A percentile compares a stretch with the other conserved stretches of the same genome.
These are phyloP conservation scores for Backusella australiensis DNA, from an alignment of 192 early-diverging fungal genomes.

Conservation along the genomic window DNA sequence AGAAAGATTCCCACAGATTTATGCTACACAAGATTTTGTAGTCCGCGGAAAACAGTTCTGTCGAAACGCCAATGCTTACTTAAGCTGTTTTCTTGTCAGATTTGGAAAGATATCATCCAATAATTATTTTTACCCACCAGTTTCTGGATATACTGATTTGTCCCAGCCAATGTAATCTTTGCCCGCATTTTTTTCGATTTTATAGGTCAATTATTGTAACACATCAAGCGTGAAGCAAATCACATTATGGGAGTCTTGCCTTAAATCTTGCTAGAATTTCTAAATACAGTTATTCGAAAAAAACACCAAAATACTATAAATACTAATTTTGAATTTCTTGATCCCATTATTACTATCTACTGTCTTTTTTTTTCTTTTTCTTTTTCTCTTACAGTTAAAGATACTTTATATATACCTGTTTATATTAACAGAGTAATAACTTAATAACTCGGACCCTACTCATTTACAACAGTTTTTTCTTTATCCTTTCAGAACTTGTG, in stretches of 20 bases:
- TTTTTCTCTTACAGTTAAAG: neutral
- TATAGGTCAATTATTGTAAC: neutral
- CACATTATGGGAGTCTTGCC: neutral
- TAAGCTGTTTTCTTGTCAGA: constrained; percentile 9
- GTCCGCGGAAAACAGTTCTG: neutral
- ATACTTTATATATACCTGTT: neutral
- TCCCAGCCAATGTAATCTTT: constrained; percentile 3
- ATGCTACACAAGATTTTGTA: constrained; percentile 8
- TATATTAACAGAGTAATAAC: neutral
- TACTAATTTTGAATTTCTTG: constrained; percentile 5
- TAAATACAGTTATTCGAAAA: neutral
- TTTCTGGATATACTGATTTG: neutral
- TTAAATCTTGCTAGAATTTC: neutral
- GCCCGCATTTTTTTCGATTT: constrained; percentile 4
- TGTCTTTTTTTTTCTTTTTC: neutral
- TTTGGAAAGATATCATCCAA: constrained; percentile 6
- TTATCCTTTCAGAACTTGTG: neutral
- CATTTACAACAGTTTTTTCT: neutral
- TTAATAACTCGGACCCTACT: neutral
- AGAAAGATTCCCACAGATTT: constrained; percentile 8
- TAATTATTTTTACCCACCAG: neutral
- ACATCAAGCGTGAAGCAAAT: neutral
- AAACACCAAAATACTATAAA: neutral
- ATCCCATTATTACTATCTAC: constrained; percentile 5
- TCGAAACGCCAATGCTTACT: constrained; percentile 7